Percentiles rank a stretch among this genome's conserved stretches.
phyloP scores from a whole-genome alignment of 805 yeast species.

The Debaryomyces castellii region DNA sequence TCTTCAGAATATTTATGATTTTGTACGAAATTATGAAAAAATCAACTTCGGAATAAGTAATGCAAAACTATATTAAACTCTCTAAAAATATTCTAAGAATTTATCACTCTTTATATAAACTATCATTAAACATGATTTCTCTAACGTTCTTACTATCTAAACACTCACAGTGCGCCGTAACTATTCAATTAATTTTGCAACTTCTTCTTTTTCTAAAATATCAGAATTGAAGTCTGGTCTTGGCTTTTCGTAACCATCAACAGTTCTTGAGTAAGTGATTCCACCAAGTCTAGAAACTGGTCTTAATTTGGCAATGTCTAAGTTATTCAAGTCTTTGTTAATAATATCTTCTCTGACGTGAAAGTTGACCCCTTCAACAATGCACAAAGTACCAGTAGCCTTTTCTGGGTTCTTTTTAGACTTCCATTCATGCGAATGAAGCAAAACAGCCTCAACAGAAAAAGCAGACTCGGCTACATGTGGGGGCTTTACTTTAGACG shows the following conservation, averaged over 20 bases:
- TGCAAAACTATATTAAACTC: too few relatives aligned
- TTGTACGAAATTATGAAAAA: too few relatives aligned
- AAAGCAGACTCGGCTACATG: constrained; percentile 65
- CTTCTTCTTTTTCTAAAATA: background rate
- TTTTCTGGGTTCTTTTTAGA: constrained; percentile 36
- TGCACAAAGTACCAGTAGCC: constrained; percentile 36
- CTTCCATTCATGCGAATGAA: constrained; percentile 43
- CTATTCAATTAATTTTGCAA: background rate
- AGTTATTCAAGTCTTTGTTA: constrained; percentile 32
- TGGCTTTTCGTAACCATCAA: constrained; percentile 45
- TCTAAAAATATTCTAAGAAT: too few relatives aligned
- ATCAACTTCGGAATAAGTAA: too few relatives aligned
- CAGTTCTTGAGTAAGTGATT: constrained; percentile 44
- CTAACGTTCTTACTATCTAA: too few relatives aligned
- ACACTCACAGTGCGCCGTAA: too few relatives aligned
- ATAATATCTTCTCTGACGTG: constrained; percentile 57
- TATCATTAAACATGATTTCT: too few relatives aligned
- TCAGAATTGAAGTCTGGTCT: constrained; percentile 39
- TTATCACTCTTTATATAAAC: too few relatives aligned
- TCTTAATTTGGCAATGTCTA: constrained; percentile 48
- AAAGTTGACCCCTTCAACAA: constrained; percentile 57
- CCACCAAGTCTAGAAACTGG: constrained; percentile 57
- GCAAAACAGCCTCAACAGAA: constrained; percentile 53
- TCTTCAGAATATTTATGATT: too few relatives aligned
- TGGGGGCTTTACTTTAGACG: constrained; percentile 49